phyloP scores from a whole-genome alignment of 164 flowering plant species.

The Macadamia integrifolia region DNA sequence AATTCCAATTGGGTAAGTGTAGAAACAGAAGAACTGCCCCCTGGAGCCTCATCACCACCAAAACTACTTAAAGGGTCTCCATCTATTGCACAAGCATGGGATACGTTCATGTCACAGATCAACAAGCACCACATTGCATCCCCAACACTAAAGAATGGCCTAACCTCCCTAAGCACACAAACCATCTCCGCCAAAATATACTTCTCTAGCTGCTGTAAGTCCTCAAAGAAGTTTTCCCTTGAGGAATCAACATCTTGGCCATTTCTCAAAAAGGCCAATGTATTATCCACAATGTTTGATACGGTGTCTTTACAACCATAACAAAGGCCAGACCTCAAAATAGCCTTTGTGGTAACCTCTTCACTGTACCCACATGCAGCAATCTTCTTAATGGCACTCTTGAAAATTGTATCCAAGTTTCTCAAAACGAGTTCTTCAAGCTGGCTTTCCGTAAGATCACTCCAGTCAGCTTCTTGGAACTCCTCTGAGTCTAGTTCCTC shows the following conservation, averaged over 20 bases:
- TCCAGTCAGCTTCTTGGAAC: constrained; percentile 77
- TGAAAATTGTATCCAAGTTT: constrained; percentile 73
- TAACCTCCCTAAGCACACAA: constrained; percentile 77
- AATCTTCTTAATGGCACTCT: constrained; percentile 72
- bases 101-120: constrained; percentile 88
- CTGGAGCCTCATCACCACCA: constrained; percentile 32
- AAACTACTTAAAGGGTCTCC: constrained; percentile 47
- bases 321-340: constrained; percentile 77
- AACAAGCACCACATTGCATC: constrained; percentile 97
- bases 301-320: constrained; percentile 85
- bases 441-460: constrained; percentile 67
- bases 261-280: constrained; percentile 54
- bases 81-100: constrained; percentile 90
- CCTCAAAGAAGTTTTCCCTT: constrained; percentile 51
- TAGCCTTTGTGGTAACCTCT: constrained; percentile 67
- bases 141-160: constrained; percentile 85
- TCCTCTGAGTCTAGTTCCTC: constrained; percentile 48
- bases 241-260: constrained; percentile 56
- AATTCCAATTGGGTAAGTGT: constrained; percentile 25
- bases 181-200: constrained; percentile 84
- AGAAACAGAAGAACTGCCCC: constrained; percentile 30
- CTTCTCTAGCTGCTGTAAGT: constrained; percentile 75
- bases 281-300: constrained; percentile 81
- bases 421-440: constrained; percentile 77
- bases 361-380: constrained; percentile 69